These are phyloP conservation scores for Leucoagaricus sp. DNA, from an alignment of 1,284 basidiomycete genomes.

Conservation along the genomic window DNA sequence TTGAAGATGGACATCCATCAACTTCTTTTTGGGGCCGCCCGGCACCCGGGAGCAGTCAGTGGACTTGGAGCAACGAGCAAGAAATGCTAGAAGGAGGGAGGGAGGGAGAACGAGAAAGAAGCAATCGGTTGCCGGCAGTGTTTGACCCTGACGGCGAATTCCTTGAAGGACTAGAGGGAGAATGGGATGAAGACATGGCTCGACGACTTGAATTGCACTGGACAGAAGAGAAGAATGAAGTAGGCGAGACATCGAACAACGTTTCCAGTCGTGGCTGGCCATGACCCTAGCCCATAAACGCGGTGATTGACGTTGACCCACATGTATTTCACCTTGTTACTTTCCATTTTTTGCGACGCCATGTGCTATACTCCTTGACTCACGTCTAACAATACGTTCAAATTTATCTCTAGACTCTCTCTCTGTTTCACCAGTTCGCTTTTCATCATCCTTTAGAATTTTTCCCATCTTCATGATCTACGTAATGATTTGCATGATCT, in stretches of 20 bases:
- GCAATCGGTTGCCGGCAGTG: not conserved
- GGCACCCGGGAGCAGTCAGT: not conserved
- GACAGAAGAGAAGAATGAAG: constrained; percentile 12
- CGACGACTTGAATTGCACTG: not conserved
- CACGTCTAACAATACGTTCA: no score
- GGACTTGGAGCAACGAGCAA: constrained; percentile 13
- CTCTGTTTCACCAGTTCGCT: no score
- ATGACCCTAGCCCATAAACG: no score
- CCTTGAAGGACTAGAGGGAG: constrained; percentile 9
- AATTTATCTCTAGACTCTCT: no score
- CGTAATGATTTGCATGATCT: no score
- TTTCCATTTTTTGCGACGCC: no score
- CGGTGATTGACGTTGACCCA: no score
- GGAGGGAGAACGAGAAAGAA: not conserved
- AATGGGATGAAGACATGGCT: constrained; percentile 14
- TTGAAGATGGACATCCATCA: not conserved
- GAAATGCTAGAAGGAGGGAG: not conserved
- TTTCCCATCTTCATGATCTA: no score
- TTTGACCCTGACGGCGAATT: constrained; percentile 15
- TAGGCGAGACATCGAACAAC: not conserved
- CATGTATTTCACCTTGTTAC: not conserved
- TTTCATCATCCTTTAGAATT: no score
- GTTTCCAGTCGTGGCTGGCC: not conserved
- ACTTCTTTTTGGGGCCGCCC: constrained; percentile 11
- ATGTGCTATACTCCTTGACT: no score